Base-by-base conservation (phyloP, 345 rosid genomes). In the Bruguiera parviflora region DNA sequence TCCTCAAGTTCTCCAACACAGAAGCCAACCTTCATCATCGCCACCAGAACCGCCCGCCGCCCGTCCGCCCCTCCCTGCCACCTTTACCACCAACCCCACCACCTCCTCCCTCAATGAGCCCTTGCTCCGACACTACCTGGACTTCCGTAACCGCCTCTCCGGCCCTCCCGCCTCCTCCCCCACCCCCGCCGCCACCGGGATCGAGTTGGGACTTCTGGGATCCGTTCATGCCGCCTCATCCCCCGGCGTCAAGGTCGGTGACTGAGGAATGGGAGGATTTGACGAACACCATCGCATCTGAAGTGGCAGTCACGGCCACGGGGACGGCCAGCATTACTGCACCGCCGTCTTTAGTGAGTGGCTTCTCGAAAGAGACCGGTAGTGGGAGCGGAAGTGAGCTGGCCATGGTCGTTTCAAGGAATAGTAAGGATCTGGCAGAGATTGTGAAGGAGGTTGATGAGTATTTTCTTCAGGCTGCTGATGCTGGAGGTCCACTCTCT, bases 191-290 rank as follows among this genome's bases (percentile, higher is more conserved):
- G 0, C 84, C 83, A 2, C 71, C 77, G 25, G 79, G 91, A 0
- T 87, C 92, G 5, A 80, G 87, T 63, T 94, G 98, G 98, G 98
- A 94, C 71, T 89, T 89, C 71, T 93, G 96, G 98, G 92, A 91
- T 75, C 97, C 98, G 3, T 94, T 91, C 68, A 76, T 74, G 22
- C 94, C 87, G 20, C 65, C 69, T 2, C 75, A 70, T 22, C 70
- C 87, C 62, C 64, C 84, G 1, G 58, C 72, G 0, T 79, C 91
- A 53, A 68, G 84, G 66, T 76, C 88, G 32, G 80, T 75, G 24
- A 77, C 86, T 2, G 97, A 87, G 80, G 96, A 87, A 32, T 91
- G 93, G 97, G 97, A 87, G 72, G 95, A 77, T 61, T 79, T 58
- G 1, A 78, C 84, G 10, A 69, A 77, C 4, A 74, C 76, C 6